Percentiles rank a stretch among this genome's conserved stretches.
These are phyloP conservation scores for Immersiella caudata DNA, from an alignment of 495 filamentous ascomycete genomes.

Conservation along the genomic window DNA sequence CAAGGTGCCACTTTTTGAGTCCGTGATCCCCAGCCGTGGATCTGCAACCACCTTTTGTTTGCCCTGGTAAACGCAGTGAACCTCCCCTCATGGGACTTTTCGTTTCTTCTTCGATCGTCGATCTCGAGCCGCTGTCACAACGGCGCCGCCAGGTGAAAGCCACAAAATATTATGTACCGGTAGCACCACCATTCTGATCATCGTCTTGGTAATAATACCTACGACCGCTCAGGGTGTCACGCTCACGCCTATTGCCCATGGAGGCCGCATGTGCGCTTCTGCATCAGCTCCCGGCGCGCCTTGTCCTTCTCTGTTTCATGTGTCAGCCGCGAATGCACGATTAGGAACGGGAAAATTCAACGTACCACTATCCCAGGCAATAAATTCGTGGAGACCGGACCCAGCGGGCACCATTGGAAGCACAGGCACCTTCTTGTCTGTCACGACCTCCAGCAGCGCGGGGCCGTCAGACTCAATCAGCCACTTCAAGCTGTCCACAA, in stretches of 20 bases:
- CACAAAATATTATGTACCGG: conserved; percentile 5
- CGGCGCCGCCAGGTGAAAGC: neutral
- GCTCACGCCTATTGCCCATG: conserved; percentile 41
- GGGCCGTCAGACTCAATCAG: conserved; percentile 81
- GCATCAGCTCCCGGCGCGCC: conserved; percentile 71
- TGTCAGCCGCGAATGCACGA: conserved; percentile 35
- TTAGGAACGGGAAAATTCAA: conserved; percentile 17
- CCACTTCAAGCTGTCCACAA: conserved; percentile 81
- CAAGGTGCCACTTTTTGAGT: conserved; percentile 10
- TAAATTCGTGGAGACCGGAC: conserved; percentile 86
- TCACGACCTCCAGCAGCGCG: conserved; percentile 66
- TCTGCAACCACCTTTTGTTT: conserved; percentile 12
- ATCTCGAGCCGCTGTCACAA: neutral
- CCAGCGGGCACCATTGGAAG: conserved; percentile 95
- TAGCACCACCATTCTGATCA: neutral
- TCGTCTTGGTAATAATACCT: neutral
- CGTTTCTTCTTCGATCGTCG: neutral
- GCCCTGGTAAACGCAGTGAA: conserved; percentile 7
- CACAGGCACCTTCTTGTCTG: conserved; percentile 93
- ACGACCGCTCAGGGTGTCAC: neutral
- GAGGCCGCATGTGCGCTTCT: conserved; percentile 62
- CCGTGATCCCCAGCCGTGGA: conserved; percentile 6
- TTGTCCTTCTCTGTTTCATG: conserved; percentile 68
- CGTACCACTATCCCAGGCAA: conserved; percentile 83
- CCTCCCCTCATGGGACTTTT: neutral